Base-by-base conservation (phyloP, 305 asterid species). In the Fraxinus baroniana region DNA sequence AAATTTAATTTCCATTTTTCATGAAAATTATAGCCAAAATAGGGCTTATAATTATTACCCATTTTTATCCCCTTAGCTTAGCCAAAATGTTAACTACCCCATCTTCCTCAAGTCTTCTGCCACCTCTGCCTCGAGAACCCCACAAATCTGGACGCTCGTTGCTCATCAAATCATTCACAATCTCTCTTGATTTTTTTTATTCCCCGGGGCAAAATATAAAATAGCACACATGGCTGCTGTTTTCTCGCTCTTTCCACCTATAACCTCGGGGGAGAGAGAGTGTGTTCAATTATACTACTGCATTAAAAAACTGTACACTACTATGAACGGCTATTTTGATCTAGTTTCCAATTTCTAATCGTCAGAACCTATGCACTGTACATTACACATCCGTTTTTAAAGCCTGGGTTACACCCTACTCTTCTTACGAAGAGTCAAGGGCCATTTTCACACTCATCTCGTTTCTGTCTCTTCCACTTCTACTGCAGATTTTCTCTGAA, bases 71-170 rank as follows among this genome's bases (percentile, higher is more conserved):
- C 39, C 39, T 36, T 0, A 5, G 41, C 12, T 39, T 39, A 39
- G 13, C 46, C 13, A 8, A 39, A 39, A 39, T 39, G 46, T 6
- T 39, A 33, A 33, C 36, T 39, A 39, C 46, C 46, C 46, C 13
- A 8, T 39, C 46, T 39, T 39, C 46, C 13, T 8, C 13, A 39
- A 39, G 26, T 62, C 85, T 74, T 22, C 85, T 32, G 82, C 77
- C 85, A 41, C 52, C 72, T 24, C 76, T 18, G 86, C 91, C 80
- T 88, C 76, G 89, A 75, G 4, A 88, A 86, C 90, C 90, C 90
- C 87, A 90, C 91, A 90, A 90, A 90, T 87, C 91, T 90, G 73
- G 86, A 87, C 90, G 83, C 87, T 81, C 85, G 13, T 75, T 39
- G 82, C 82, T 83, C 86, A 86, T 68, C 80, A 73, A 81, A 28